Evolutionary conservation across 2,329 filamentous ascomycete species (phyloP).

Genomic region (Drechslerella dactyloides): DNA sequence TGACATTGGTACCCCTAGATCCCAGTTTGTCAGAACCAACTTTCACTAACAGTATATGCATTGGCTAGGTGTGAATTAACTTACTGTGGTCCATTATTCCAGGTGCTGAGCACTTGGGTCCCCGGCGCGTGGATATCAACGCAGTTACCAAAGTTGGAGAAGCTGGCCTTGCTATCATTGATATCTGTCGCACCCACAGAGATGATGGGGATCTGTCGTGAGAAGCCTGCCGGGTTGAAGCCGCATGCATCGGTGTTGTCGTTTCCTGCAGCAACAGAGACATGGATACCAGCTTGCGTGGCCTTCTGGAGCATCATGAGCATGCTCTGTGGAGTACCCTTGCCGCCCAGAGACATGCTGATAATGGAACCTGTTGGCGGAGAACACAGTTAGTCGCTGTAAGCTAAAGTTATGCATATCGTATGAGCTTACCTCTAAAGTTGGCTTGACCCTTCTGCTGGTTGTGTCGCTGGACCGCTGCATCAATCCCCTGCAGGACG

Average conservation of each 20-base stretch:
- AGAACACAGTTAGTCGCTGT: neutral
- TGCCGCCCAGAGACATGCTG: conserved; percentile 65
- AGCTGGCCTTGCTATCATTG: conserved; percentile 57
- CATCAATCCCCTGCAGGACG: conserved; percentile 59
- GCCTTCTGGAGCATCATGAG: conserved; percentile 63
- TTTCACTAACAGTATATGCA: neutral
- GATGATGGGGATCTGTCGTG: conserved; percentile 58
- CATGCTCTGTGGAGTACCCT: conserved; percentile 59
- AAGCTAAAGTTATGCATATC: neutral
- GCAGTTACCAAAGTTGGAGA: conserved; percentile 61
- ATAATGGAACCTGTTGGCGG: conserved; percentile 56
- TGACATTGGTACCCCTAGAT: conserved; percentile 58
- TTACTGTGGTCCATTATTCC: conserved; percentile 59
- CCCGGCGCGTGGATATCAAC: conserved; percentile 68
- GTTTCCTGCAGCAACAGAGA: conserved; percentile 60
- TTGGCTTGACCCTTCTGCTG: neutral
- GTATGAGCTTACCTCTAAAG: neutral
- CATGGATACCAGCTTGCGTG: conserved; percentile 58
- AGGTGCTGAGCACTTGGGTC: conserved; percentile 63
- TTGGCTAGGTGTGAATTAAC: conserved; percentile 60
- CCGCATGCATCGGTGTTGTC: conserved; percentile 53
- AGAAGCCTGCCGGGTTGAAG: conserved; percentile 57
- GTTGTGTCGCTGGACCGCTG: conserved; percentile 56
- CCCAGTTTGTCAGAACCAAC: conserved; percentile 5
- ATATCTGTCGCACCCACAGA: conserved; percentile 59